phyloP scores from a whole-genome alignment of 257 asterid genomes.

The Salvia rosmarinus region DNA sequence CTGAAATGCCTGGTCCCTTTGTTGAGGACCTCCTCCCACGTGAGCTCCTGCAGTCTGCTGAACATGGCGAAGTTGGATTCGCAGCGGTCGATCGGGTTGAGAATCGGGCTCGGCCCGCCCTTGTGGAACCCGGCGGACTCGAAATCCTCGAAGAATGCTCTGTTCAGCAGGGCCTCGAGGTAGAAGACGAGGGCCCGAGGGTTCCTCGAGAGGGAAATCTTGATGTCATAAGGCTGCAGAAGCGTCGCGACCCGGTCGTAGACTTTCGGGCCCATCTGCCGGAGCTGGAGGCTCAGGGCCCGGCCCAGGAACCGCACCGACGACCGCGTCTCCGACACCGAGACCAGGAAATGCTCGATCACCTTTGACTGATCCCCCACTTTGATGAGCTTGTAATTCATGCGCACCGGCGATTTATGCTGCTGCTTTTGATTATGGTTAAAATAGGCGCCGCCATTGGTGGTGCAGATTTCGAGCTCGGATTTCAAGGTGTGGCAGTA shows the following conservation, averaged over 20 bases:
- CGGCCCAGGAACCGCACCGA: constrained; percentile 62
- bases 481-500: constrained; percentile 81
- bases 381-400: constrained; percentile 46
- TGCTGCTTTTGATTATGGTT: constrained; percentile 39
- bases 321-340: constrained; percentile 74
- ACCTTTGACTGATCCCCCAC: constrained; percentile 61
- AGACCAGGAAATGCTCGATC: constrained; percentile 68
- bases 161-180: constrained; percentile 77
- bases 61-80: constrained; percentile 72
- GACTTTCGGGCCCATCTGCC: constrained; percentile 66
- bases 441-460: no score
- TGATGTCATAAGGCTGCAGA: constrained; percentile 78
- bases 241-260: constrained; percentile 64
- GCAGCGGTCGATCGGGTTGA: constrained; percentile 83
- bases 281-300: constrained; percentile 59
- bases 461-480: constrained; percentile 61
- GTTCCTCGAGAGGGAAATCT: constrained; percentile 67
- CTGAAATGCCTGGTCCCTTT: constrained; percentile 85
- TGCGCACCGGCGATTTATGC: constrained; percentile 31
- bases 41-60: constrained; percentile 57
- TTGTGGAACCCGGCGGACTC: constrained; percentile 68
- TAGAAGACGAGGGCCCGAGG: constrained; percentile 64
- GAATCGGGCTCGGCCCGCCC: constrained; percentile 44
- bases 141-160: constrained; percentile 74
- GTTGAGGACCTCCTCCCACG: constrained; percentile 86